Evolutionary conservation across 495 filamentous ascomycete species (phyloP), one percentile per base, ranked within the genome.

Genomic region (Aspergillus mulundensis): DNA sequence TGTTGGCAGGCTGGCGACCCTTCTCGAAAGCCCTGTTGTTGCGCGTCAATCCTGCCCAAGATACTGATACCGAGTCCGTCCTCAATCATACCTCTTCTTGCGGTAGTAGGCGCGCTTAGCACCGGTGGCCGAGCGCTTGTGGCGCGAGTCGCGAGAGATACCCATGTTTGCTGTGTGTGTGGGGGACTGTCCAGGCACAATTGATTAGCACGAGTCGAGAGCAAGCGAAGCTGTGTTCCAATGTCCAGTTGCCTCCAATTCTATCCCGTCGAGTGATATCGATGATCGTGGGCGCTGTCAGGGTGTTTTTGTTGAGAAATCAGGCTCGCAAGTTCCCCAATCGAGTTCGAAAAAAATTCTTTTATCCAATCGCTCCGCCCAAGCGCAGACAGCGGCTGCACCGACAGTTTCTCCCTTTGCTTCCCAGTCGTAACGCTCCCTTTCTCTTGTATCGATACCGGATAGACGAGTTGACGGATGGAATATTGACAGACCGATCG

Each of bases 71-170:
- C 54, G 25, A 15, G 38, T 42, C 41, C 32, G 23, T 38, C 38
- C 38, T 40, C 38, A 64, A 64, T 69, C 77, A 77, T 86, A 87
- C 84, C 84, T 85, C 83, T 87, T 87, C 81, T 87, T 87, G 77
- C 90, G 89, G 81, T 95, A 96, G 83, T 82, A 85, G 78, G 92
- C 83, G 70, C 93, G 85, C 88, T 96, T 97, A 66, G 93, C 93
- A 81, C 93, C 93, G 69, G 93, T 91, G 75, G 90, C 90, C 77
- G 89, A 88, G 81, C 93, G 91, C 88, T 97, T 97, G 85, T 97
- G 93, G 81, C 93, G 90, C 69, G 90, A 95, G 80, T 97, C 93
- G 77, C 93, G 89, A 79, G 92, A 96, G 80, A 97, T 97, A 97
- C 93, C 93, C 93, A 97, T 97, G 77, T 83, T 87, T 83, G 83